A percentile compares a stretch with the other conserved stretches of the same genome.
Evolutionary conservation across 257 asterid species (phyloP).

Genomic region (Jasminum sambac): DNA sequence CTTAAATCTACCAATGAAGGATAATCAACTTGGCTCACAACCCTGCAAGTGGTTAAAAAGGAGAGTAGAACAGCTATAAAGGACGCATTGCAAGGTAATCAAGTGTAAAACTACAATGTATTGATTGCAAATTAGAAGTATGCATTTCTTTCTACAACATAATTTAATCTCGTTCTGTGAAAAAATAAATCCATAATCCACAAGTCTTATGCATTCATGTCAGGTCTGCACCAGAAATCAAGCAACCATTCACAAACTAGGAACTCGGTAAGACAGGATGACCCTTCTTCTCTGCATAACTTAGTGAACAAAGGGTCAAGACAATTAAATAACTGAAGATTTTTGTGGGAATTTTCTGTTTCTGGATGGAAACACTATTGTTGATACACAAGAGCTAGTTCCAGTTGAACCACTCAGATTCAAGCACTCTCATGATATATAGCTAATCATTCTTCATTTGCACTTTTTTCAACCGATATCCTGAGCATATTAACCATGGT

Average conservation of each 20-base stretch:
- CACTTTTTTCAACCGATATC: constrained; percentile 22
- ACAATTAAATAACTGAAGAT: not conserved
- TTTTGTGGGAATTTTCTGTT: not conserved
- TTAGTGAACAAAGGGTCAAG: not conserved
- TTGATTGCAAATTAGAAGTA: constrained; percentile 4
- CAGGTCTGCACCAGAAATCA: constrained; percentile 4
- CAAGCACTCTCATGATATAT: constrained; percentile 12
- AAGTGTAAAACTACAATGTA: constrained; percentile 14
- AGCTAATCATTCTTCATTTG: constrained; percentile 15
- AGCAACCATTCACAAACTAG: not conserved
- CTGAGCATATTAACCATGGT: constrained; percentile 12
- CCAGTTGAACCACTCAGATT: constrained; percentile 10
- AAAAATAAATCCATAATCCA: not conserved
- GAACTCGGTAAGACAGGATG: not conserved
- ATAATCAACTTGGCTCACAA: constrained; percentile 95
- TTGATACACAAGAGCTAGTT: constrained; percentile 12
- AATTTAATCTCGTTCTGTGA: not conserved
- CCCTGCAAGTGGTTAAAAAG: constrained; percentile 54
- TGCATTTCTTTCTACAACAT: constrained; percentile 1
- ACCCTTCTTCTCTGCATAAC: constrained; percentile 1
- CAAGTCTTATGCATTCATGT: not conserved
- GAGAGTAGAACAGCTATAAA: not conserved
- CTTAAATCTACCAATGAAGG: constrained; percentile 99
- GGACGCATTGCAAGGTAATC: constrained; percentile 2
- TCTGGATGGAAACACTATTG: constrained; percentile 6